A percentile compares a stretch with the other conserved stretches of the same genome.
These are phyloP conservation scores for Millerozyma miso DNA, from an alignment of 805 yeast genomes.

Conservation along the genomic window DNA sequence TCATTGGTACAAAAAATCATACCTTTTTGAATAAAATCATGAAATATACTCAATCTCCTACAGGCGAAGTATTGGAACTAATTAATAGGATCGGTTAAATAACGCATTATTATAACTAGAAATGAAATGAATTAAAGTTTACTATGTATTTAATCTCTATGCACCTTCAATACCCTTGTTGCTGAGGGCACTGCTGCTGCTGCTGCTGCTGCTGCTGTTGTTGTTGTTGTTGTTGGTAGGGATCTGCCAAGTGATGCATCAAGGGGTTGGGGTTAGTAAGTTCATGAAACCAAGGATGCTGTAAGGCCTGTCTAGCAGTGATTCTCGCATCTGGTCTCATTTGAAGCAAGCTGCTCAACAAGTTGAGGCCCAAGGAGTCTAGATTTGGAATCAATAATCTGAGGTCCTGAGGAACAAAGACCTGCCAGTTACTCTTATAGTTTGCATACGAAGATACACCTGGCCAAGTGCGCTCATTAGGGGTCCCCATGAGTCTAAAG, in stretches of 20 bases:
- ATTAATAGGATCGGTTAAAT: conserved; percentile 1
- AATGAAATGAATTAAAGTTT: conserved; percentile 1
- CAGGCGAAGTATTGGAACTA: conserved; percentile 6
- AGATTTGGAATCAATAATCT: conserved; percentile 62
- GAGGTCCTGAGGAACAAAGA: conserved; percentile 86
- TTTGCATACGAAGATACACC: conserved; percentile 90
- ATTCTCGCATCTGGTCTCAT: conserved; percentile 61
- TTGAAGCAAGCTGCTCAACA: conserved; percentile 55
- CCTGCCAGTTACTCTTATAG: conserved; percentile 77
- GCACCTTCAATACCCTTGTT: neutral
- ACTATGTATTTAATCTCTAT: neutral
- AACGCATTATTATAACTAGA: neutral
- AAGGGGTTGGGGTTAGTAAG: conserved; percentile 43
- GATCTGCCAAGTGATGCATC: conserved; percentile 29
- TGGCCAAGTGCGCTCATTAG: conserved; percentile 95
- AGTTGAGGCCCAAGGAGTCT: conserved; percentile 65
- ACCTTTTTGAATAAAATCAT: conserved; percentile 5
- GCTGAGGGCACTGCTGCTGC: conserved; percentile 8
- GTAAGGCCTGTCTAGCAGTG: conserved; percentile 57
- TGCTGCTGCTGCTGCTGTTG: conserved; percentile 17
- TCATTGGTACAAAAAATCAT: conserved; percentile 5
- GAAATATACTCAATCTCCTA: conserved; percentile 6
- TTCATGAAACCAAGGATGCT: conserved; percentile 81
- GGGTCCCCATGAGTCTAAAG: conserved; percentile 93
- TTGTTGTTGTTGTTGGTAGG: conserved; percentile 26